Conservation (phyloP, 2,329 filamentous ascomycete species). For the Xylariaceae sp. region DNA sequence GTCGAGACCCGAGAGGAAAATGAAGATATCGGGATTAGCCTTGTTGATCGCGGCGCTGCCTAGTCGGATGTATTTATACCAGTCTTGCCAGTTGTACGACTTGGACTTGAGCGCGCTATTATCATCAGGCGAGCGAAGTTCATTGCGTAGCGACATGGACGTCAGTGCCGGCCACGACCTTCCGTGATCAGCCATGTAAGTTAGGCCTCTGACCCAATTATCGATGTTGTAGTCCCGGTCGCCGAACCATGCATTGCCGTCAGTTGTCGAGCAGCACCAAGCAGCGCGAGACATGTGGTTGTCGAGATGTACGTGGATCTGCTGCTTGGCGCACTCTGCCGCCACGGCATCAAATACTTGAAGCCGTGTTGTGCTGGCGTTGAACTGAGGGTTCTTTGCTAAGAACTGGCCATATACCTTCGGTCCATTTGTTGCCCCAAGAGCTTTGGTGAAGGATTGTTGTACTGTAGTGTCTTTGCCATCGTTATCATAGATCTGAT, state of each 20-base stretch:
- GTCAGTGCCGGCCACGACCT: slow-evolving; percentile 42
- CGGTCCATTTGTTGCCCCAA: slow-evolving; percentile 50
- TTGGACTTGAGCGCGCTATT: slow-evolving; percentile 26
- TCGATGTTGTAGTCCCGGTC: slow-evolving; percentile 53
- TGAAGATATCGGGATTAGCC: slow-evolving; percentile 47
- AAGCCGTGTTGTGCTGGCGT: slow-evolving; percentile 41
- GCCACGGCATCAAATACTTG: slow-evolving; percentile 59
- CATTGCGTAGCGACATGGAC: slow-evolving; percentile 51
- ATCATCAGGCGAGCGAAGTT: slow-evolving; percentile 42
- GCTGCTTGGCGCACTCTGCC: slow-evolving; percentile 48
- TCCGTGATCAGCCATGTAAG: slow-evolving; percentile 57
- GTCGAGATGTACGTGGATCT: slow-evolving; percentile 56
- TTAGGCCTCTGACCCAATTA: slow-evolving; percentile 58
- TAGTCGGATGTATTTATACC: slow-evolving; percentile 47
- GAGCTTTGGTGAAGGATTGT: slow-evolving; percentile 39
- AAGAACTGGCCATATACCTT: slow-evolving; percentile 48
- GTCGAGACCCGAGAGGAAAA: slow-evolving; percentile 56
- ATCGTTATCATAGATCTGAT: slow-evolving; percentile 49
- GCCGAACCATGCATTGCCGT: slow-evolving; percentile 59
- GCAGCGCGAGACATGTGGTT: slow-evolving; percentile 56
- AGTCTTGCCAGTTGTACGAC: slow-evolving; percentile 52
- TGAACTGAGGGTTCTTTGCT: slow-evolving; percentile 53
- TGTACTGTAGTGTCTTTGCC: slow-evolving; percentile 42
- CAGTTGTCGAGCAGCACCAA: slow-evolving; percentile 53
- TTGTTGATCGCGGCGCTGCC: slow-evolving; percentile 46